A percentile compares a stretch with the other conserved stretches of the same genome.
These are phyloP conservation scores for Thelonectria olida DNA, from an alignment of 2,329 filamentous ascomycete genomes.

Conservation along the genomic window DNA sequence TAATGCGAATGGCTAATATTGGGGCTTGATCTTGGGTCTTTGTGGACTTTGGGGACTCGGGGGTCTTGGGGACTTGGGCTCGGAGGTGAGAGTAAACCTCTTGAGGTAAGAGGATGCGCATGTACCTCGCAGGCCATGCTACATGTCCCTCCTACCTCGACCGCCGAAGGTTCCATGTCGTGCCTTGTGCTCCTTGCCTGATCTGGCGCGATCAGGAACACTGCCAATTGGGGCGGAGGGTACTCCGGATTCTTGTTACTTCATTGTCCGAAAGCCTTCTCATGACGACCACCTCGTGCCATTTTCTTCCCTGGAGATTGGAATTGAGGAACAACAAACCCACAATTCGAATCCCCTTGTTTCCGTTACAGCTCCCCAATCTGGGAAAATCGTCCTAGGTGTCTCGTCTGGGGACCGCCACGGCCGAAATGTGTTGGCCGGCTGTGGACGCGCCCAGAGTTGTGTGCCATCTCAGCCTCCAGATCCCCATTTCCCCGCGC, in stretches of 20 bases:
- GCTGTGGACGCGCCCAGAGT: background rate
- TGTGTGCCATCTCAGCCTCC: background rate
- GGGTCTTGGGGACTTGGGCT: background rate
- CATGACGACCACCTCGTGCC: background rate
- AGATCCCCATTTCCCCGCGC: background rate
- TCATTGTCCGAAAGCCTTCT: background rate
- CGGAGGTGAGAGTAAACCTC: slow-evolving; percentile 17
- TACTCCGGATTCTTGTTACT: slow-evolving; percentile 5
- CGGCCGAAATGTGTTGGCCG: background rate
- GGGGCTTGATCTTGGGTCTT: slow-evolving; percentile 17
- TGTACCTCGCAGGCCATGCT: slow-evolving; percentile 8
- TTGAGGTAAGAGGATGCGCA: slow-evolving; percentile 14
- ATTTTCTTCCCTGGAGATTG: background rate
- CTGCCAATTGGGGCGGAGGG: background rate
- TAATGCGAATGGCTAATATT: slow-evolving; percentile 17
- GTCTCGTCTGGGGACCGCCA: background rate
- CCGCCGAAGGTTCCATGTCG: background rate
- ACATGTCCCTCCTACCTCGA: background rate
- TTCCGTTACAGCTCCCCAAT: background rate
- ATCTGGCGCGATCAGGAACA: slow-evolving; percentile 8
- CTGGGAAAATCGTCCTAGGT: background rate
- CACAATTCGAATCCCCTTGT: background rate
- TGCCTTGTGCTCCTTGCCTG: slow-evolving; percentile 11
- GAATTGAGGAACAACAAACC: background rate
- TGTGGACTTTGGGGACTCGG: no score